Percentiles rank a stretch among this genome's conserved stretches.
These are phyloP conservation scores for Rhizoclosmatium globosum DNA, from an alignment of 192 early-diverging fungal species.

Conservation along the genomic window DNA sequence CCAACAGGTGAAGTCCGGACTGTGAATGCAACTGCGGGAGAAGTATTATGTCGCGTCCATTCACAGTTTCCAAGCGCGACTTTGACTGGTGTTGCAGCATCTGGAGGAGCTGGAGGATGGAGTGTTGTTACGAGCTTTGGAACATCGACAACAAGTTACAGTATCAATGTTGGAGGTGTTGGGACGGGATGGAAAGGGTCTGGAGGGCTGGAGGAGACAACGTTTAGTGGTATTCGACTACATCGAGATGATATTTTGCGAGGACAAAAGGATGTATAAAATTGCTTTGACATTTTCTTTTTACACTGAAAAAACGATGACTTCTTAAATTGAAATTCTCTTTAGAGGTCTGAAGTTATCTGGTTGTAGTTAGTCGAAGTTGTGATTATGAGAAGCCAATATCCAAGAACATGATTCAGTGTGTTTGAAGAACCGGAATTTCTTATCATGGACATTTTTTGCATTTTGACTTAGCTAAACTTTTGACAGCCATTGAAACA, in stretches of 20 bases:
- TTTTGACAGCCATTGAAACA: too few species aligned
- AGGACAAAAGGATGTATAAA: not conserved
- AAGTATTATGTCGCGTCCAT: conserved; percentile 31
- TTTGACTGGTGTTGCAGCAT: conserved; percentile 9
- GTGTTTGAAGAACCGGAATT: too few species aligned
- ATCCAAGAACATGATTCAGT: too few species aligned
- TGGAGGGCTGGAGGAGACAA: conserved; percentile 14
- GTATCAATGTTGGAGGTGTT: conserved; percentile 26
- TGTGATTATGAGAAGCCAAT: too few species aligned
- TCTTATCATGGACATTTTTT: too few species aligned
- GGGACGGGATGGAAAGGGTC: conserved; percentile 20
- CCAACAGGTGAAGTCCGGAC: conserved; percentile 33
- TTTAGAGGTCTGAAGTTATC: too few species aligned
- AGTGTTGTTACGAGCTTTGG: not conserved
- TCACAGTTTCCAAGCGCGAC: conserved; percentile 27
- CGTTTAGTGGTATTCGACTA: conserved; percentile 4
- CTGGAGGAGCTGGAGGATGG: conserved; percentile 10
- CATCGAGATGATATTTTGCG: not conserved
- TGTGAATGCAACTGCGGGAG: conserved; percentile 20
- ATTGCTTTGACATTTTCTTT: not conserved
- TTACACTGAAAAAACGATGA: too few species aligned
- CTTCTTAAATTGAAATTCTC: too few species aligned
- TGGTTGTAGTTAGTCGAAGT: too few species aligned
- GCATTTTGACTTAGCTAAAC: too few species aligned
- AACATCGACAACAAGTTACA: conserved; percentile 8